Base-by-base conservation (phyloP, 176 grass and related monocot genomes). In the Elymus sibiricus region DNA sequence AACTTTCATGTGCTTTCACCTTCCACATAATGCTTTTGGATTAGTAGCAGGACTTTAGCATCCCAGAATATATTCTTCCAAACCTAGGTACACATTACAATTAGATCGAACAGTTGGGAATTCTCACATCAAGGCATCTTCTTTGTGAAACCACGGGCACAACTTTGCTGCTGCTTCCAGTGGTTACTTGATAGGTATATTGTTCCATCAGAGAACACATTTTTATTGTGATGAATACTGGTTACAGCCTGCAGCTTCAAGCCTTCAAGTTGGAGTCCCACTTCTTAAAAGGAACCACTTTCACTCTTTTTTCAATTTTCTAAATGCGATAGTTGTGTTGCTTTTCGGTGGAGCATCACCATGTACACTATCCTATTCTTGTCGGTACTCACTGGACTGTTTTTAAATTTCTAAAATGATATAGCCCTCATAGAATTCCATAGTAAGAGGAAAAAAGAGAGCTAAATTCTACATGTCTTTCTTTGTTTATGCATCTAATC, bases 401-500 rank as follows among this genome's bases (percentile, higher is more conserved):
- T 58, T 22, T 9, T 22, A 22, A 58, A 58, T 22, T 58, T 58
- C 55, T 58, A 22, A 58, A 56, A 9, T 58, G 55, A 22, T 58
- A 58, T 22, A 9, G 55, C 19, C 7, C 19, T 58, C 55, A 22
- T 58, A 58, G 19, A 58, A 22, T 55, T 76, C 70, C 16, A 13
- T 5, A 68, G 43, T 67, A 43, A 6, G 34, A 46, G 26, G 15
- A 68, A 37, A 44, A 62, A 47, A 58, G 44, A 22, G 19, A 53
- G 35, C 60, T 62, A 24, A 56, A 81, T 69, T 62, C 7, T 61
- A 61, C 28, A 62, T 42, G 9, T 74, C 9, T 6, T 83, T 65
- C 34, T 79, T 84, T 87, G 25, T 80, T 37, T 81, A 61, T 37
- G 17, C 63, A 37, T 35, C 58, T 83, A 31, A 39, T 35, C 35